Conservation (phyloP, 2,329 filamentous ascomycete genomes). For the Fusarium nanum region DNA sequence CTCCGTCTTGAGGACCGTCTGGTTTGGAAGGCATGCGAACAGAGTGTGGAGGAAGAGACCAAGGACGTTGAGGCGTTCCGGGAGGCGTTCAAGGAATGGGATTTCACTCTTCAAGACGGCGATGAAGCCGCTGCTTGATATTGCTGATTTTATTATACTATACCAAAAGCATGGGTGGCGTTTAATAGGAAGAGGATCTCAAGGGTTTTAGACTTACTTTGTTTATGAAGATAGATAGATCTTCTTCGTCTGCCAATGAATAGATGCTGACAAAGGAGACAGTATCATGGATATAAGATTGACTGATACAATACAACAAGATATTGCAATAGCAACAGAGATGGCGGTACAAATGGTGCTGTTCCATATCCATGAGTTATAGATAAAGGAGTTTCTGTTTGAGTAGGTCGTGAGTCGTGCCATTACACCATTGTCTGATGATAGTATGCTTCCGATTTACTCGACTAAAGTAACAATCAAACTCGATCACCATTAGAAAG, state of each 20-base stretch:
- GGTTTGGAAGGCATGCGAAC: conserved; percentile 86
- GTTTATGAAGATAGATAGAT: neutral
- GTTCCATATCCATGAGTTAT: neutral
- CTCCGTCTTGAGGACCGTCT: conserved; percentile 81
- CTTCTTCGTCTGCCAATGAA: neutral
- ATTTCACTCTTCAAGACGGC: conserved; percentile 71
- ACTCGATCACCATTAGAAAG: conserved; percentile 1
- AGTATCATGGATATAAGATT: neutral
- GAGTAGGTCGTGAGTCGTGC: neutral
- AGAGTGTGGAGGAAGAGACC: conserved; percentile 81
- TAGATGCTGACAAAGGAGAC: neutral
- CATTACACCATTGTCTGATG: neutral
- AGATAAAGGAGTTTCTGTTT: neutral
- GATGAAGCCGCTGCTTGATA: conserved; percentile 20
- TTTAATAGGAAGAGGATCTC: conserved; percentile 23
- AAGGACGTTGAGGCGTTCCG: conserved; percentile 84
- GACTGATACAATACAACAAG: neutral
- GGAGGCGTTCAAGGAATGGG: conserved; percentile 83
- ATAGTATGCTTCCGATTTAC: neutral
- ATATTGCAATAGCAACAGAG: neutral
- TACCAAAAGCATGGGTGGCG: conserved; percentile 36
- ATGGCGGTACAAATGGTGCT: neutral
- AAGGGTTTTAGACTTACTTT: neutral
- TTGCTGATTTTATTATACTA: conserved; percentile 3
- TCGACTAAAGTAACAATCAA: neutral